These are phyloP conservation scores for Stellera chamaejasme DNA, from an alignment of 345 rosid genomes.

Conservation along the genomic window DNA sequence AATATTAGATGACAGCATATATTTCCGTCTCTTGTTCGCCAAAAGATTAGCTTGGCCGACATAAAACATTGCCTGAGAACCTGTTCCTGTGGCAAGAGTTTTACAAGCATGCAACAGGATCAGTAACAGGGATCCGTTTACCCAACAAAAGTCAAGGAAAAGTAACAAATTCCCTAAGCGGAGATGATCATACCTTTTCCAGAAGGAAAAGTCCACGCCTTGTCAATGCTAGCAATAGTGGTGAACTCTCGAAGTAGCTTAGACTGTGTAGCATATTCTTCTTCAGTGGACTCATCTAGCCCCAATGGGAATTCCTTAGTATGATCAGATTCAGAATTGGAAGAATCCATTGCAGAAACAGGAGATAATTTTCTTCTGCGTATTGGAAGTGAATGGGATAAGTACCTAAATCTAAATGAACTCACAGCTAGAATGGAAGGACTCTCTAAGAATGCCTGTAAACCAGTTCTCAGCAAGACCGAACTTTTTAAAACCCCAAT, in stretches of 20 bases:
- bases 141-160: background rate
- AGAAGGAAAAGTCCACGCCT: constrained; percentile 70
- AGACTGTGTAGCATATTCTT: constrained; percentile 62
- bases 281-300: constrained; percentile 46
- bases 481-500: too few relatives aligned
- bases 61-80: constrained; percentile 61
- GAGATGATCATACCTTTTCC: constrained; percentile 30
- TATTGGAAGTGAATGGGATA: constrained; percentile 8
- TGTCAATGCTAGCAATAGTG: constrained; percentile 53
- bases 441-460: background rate
- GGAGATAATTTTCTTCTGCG: constrained; percentile 24
- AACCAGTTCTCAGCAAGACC: too few relatives aligned
- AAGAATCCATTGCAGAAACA: constrained; percentile 40
- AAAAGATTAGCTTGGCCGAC: constrained; percentile 74
- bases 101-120: background rate
- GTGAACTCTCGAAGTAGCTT: constrained; percentile 64
- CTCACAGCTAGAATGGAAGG: background rate
- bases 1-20: constrained; percentile 45
- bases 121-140: background rate
- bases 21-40: constrained; percentile 70
- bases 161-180: background rate
- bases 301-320: constrained; percentile 33
- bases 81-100: constrained; percentile 32
- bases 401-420: constrained; percentile 3
- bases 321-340: constrained; percentile 18